Conservation (phyloP, 192 early-diverging fungal species). For the Backusella sp. region DNA sequence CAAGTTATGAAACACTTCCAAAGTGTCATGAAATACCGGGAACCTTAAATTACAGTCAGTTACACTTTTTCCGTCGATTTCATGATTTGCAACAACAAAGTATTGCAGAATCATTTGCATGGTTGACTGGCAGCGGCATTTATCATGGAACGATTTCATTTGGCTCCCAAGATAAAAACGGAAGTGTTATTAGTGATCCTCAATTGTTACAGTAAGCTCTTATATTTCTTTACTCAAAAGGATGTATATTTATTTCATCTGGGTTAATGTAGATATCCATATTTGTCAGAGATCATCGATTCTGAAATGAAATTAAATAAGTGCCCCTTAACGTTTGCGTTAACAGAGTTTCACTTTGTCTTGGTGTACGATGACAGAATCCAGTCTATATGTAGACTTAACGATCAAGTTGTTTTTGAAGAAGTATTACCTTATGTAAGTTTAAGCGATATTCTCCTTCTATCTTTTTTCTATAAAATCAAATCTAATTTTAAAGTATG, state of each 20-base stretch:
- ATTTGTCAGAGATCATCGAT: neutral
- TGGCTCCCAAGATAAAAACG: conserved; percentile 68
- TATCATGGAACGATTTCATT: conserved; percentile 83
- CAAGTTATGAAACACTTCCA: conserved; percentile 63
- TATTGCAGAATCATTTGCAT: conserved; percentile 80
- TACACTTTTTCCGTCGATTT: conserved; percentile 70
- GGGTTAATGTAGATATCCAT: conserved; percentile 45
- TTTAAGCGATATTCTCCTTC: neutral
- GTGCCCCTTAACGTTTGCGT: conserved; percentile 67
- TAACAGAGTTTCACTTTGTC: conserved; percentile 90
- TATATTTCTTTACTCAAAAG: neutral
- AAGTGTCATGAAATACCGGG: conserved; percentile 65
- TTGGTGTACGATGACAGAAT: conserved; percentile 78
- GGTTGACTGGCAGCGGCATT: conserved; percentile 88
- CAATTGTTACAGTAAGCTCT: conserved; percentile 76
- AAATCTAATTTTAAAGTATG: neutral
- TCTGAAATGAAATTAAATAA: conserved; percentile 21
- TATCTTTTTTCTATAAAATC: neutral
- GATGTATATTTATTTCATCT: neutral
- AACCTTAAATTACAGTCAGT: conserved; percentile 51
- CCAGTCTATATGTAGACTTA: conserved; percentile 77
- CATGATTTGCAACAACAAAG: conserved; percentile 64
- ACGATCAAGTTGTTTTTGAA: conserved; percentile 80
- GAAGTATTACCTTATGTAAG: conserved; percentile 71
- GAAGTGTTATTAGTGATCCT: conserved; percentile 79